Evolutionary conservation across 2,329 filamentous ascomycete genomes (phyloP).

Genomic region (Ceratocystis colombiana): DNA sequence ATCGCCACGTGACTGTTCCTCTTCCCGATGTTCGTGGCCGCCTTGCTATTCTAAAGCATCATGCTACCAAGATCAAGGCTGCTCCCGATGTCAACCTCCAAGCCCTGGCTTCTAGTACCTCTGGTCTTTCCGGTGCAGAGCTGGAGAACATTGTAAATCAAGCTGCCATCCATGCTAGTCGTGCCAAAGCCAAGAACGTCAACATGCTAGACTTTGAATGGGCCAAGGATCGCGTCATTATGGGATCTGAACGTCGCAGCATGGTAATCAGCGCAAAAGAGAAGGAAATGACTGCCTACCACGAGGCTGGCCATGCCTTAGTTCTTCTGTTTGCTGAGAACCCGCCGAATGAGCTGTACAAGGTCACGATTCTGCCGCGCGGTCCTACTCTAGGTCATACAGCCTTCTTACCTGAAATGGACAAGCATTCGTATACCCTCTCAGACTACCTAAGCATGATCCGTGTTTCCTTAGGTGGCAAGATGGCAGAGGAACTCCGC

Average conservation of each 20-base stretch:
- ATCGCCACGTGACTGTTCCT: conserved; percentile 79
- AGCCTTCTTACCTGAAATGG: conserved; percentile 77
- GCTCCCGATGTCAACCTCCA: conserved; percentile 71
- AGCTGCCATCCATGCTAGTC: conserved; percentile 87
- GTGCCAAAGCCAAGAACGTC: conserved; percentile 66
- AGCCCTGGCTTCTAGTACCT: conserved; percentile 73
- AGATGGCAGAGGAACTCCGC: conserved; percentile 81
- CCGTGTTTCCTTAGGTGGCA: conserved; percentile 73
- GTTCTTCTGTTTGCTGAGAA: conserved; percentile 70
- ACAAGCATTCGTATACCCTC: conserved; percentile 82
- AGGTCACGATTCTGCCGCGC: conserved; percentile 91
- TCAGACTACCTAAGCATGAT: conserved; percentile 72
- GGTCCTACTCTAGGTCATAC: conserved; percentile 81
- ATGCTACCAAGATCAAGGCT: conserved; percentile 82
- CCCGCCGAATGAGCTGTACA: conserved; percentile 73
- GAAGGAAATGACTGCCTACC: conserved; percentile 90
- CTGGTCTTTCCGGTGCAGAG: conserved; percentile 89
- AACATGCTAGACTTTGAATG: conserved; percentile 78
- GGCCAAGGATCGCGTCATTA: conserved; percentile 96
- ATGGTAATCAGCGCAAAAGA: conserved; percentile 88
- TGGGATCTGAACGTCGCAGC: conserved; percentile 86
- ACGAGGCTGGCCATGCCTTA: conserved; percentile 90
- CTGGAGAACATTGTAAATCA: conserved; percentile 96
- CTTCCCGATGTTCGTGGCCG: conserved; percentile 89
- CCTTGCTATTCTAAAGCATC: conserved; percentile 84